Evolutionary conservation across 495 filamentous ascomycete genomes (phyloP).

Genomic region (Thermothielavioides terrestris): DNA sequence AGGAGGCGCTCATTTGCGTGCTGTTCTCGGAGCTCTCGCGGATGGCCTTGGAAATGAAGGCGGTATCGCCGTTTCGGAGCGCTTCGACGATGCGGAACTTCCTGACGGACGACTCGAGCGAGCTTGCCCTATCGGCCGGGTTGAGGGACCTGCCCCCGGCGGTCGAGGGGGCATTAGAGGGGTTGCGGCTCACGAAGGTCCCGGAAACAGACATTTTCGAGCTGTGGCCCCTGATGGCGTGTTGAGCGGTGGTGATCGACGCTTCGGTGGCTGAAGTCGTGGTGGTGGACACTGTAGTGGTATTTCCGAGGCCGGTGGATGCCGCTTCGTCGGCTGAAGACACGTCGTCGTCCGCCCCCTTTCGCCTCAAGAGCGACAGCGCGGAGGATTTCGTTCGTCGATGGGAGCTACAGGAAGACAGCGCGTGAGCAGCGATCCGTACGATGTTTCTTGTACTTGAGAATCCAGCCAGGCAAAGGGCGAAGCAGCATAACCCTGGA

Average conservation of each 20-base stretch:
- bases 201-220: conserved; percentile 35
- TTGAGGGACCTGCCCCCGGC: conserved; percentile 22
- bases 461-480: background rate
- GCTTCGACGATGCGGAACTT: conserved; percentile 93
- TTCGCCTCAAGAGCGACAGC: conserved; percentile 41
- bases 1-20: conserved; percentile 45
- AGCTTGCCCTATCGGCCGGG: conserved; percentile 35
- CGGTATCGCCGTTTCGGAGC: conserved; percentile 80
- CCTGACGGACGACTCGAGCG: conserved; percentile 87
- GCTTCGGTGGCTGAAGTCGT: conserved; percentile 28
- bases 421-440: conserved; percentile 5
- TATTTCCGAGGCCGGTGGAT: conserved; percentile 20
- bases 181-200: conserved; percentile 27
- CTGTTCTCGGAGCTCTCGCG: conserved; percentile 51
- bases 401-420: conserved; percentile 29
- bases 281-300: conserved; percentile 25
- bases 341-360: conserved; percentile 38
- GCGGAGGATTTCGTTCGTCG: conserved; percentile 46
- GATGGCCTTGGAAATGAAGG: conserved; percentile 80
- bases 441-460: background rate
- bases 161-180: conserved; percentile 25
- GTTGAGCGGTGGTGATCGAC: conserved; percentile 24
- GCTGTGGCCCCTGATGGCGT: conserved; percentile 29
- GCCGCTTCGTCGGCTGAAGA: conserved; percentile 29
- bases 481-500: background rate